phyloP scores from a whole-genome alignment of 441 rosid species.

The Codiaeum variegatum region DNA sequence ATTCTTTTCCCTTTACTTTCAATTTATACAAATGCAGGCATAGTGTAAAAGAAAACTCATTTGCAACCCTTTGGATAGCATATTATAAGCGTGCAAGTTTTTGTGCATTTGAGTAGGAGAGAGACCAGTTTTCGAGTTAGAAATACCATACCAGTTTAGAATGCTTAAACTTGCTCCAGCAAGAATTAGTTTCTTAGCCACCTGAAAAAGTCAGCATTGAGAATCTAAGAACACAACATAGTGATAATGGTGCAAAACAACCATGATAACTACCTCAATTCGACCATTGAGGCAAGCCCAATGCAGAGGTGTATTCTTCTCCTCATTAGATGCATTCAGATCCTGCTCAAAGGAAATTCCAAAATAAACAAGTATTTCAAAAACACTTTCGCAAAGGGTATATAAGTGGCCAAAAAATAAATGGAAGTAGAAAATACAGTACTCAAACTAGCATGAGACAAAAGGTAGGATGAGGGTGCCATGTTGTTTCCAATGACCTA shows the following conservation, averaged over 20 bases:
- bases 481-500: not conserved
- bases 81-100: not conserved
- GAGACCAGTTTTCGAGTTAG: constrained; percentile 4
- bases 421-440: not conserved
- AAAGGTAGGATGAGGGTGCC: not conserved
- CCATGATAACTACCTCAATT: constrained; percentile 46
- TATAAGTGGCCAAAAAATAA: not conserved
- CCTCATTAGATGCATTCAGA: constrained; percentile 57
- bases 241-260: not conserved
- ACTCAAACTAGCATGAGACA: not conserved
- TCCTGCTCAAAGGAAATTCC: constrained; percentile 43
- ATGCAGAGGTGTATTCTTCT: constrained; percentile 84
- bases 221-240: constrained; percentile 5
- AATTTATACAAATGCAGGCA: no score
- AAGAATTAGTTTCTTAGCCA: constrained; percentile 61
- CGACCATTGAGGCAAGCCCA: constrained; percentile 90
- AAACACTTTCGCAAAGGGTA: not conserved
- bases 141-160: constrained; percentile 54
- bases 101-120: not conserved
- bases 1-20: no score
- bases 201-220: constrained; percentile 38
- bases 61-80: not conserved
- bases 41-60: not conserved
- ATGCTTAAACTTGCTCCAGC: constrained; percentile 66
- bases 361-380: constrained; percentile 8